phyloP scores from a whole-genome alignment of 129 eudicot species.

The Chrysanthemum seticuspe region DNA sequence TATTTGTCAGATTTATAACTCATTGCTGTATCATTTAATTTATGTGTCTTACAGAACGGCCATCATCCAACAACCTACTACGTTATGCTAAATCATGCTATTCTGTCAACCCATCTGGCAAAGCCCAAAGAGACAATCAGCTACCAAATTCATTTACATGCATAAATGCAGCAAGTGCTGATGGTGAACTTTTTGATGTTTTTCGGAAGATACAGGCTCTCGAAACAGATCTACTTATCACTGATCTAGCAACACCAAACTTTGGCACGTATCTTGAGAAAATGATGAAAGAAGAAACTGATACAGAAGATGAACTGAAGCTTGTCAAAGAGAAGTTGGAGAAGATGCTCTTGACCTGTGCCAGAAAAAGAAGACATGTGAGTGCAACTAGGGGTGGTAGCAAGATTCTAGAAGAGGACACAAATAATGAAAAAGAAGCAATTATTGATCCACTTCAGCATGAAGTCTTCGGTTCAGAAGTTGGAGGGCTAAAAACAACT shows the following conservation, averaged over 20 bases:
- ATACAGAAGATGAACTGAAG: conserved; percentile 39
- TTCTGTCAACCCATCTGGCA: neutral
- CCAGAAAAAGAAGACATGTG: too few relatives aligned
- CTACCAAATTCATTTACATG: neutral
- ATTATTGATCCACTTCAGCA: neutral
- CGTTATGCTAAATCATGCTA: neutral
- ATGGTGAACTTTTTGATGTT: conserved; percentile 25
- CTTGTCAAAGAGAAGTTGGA: conserved; percentile 59
- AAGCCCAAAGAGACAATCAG: neutral
- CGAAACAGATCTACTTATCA: conserved; percentile 27
- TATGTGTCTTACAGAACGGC: neutral
- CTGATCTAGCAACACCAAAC: conserved; percentile 57
- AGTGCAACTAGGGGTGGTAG: too few relatives aligned
- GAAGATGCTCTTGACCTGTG: conserved; percentile 29
- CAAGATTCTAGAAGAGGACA: too few relatives aligned
- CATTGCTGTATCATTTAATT: neutral
- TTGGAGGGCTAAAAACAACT: conserved; percentile 43
- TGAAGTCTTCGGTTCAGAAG: neutral
- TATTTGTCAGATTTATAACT: neutral
- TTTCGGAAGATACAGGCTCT: conserved; percentile 59
- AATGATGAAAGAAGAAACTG: conserved; percentile 46
- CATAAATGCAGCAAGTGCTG: neutral
- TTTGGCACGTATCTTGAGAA: conserved; percentile 51
- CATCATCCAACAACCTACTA: neutral
- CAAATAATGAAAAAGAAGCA: neutral